Evolutionary conservation across 441 rosid genomes (phyloP).

Genomic region (Sinapis alba): DNA sequence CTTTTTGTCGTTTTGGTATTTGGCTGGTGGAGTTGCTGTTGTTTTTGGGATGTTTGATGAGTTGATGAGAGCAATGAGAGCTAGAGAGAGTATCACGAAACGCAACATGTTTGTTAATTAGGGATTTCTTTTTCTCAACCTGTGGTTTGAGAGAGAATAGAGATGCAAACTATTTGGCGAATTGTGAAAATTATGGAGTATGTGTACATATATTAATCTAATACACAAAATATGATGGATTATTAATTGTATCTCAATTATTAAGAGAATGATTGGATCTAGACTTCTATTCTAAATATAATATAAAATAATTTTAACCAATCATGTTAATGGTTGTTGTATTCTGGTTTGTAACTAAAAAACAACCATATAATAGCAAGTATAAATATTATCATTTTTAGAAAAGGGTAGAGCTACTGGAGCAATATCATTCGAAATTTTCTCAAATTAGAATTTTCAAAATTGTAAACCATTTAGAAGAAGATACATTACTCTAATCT

Average conservation of each 20-base stretch:
- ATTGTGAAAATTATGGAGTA: conserved; percentile 9
- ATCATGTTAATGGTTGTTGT: background rate
- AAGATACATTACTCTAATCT: background rate
- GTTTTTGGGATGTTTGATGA: conserved; percentile 24
- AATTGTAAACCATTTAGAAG: background rate
- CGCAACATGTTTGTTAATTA: conserved; percentile 24
- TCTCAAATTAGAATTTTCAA: background rate
- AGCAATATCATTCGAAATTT: background rate
- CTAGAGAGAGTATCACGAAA: conserved; percentile 21
- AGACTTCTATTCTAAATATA: background rate
- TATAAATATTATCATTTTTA: background rate
- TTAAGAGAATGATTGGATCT: background rate
- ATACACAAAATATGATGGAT: background rate
- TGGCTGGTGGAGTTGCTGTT: conserved; percentile 33
- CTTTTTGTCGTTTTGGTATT: conserved; percentile 40
- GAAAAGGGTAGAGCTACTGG: background rate
- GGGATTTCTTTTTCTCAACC: background rate
- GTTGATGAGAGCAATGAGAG: conserved; percentile 35
- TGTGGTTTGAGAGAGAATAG: conserved; percentile 9
- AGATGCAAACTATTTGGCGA: background rate
- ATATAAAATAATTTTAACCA: background rate
- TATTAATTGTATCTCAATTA: background rate
- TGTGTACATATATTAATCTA: background rate
- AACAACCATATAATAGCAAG: background rate
- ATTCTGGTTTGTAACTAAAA: background rate